Evolutionary conservation across 108 stramenopile genomes (phyloP), one percentile per base, ranked within the genome.

Genomic region (Craspedostauros australis): DNA sequence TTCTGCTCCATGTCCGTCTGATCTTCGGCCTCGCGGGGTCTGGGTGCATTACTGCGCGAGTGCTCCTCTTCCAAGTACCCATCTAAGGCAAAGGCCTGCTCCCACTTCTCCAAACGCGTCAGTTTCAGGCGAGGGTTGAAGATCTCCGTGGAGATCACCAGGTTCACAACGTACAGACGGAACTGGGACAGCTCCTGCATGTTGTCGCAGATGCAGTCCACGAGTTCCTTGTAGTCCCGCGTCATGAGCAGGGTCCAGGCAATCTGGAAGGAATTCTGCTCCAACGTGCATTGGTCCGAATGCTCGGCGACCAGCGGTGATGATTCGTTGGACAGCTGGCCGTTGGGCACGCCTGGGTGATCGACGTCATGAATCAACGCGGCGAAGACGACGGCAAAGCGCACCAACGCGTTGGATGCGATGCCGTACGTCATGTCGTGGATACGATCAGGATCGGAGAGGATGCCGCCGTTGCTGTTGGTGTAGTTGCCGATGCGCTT

Each of bases 331-430:
- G n/a, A n/a, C n/a, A n/a, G n/a, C 26, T 44, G 18, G 19, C 36
- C 21, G 4, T 54, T 49, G 40, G 75, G 72, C 24, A 55, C 44
- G 40, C 74, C 74, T 11, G 36, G 42, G 50, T 75, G 74, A 28
- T 75, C 45, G 21, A 66, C 59, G 54, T 80, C 79, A 43, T 79
- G 79, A 36, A 76, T 58, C 14, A 77, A 55, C 22, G 79, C 76
- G 14, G 78, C 70, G 33, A 76, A 74, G 25, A 77, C 44, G 48
- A 63, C 41, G 1, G 29, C 32, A 16, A 16, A 20, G 47, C 19
- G 28, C 7, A 30, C 34, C 5, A 51, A 12, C 22, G 51, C 6
- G 12, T 46, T 18, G n/a, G n/a, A n/a, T n/a, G n/a, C n/a, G n/a
- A n/a, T n/a, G n/a, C n/a, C n/a, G n/a, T n/a, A n/a, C n/a, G n/a